Conservation (phyloP, 2,329 filamentous ascomycete species). For the Aspergillus ochraceus region DNA sequence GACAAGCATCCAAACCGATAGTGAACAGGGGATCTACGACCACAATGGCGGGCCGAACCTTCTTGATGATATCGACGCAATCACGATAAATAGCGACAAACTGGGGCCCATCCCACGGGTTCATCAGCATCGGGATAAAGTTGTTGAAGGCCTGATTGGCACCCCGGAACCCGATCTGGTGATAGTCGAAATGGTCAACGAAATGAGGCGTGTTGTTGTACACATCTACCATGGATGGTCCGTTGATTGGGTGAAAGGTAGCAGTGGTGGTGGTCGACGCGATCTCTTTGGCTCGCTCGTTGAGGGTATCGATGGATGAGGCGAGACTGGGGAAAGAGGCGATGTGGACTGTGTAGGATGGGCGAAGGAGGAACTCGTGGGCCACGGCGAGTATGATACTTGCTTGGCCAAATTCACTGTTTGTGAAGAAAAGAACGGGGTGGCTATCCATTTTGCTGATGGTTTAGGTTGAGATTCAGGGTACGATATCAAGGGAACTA, state of each 20-base stretch:
- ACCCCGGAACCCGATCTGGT: constrained; percentile 27
- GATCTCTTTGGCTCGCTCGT: constrained; percentile 11
- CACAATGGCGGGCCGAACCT: constrained; percentile 17
- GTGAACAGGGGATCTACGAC: constrained; percentile 41
- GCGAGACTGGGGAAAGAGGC: constrained; percentile 39
- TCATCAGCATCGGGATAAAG: constrained; percentile 12
- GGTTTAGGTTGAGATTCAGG: not conserved
- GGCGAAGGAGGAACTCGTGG: constrained; percentile 35
- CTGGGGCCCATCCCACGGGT: constrained; percentile 34
- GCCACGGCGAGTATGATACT: constrained; percentile 43
- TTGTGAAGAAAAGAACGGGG: constrained; percentile 43
- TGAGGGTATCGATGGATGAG: constrained; percentile 22
- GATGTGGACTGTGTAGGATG: constrained; percentile 41
- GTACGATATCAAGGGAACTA: not conserved
- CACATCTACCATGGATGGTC: constrained; percentile 21
- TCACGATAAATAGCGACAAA: constrained; percentile 40
- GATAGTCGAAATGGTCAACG: constrained; percentile 10
- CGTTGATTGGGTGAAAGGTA: constrained; percentile 28
- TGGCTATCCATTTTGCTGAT: constrained; percentile 8
- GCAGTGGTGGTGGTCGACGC: constrained; percentile 4
- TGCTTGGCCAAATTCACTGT: constrained; percentile 43
- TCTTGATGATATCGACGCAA: constrained; percentile 33
- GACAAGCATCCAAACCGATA: constrained; percentile 43
- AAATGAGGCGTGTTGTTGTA: not conserved
- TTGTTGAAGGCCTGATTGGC: constrained; percentile 25